Evolutionary conservation across 2,329 filamentous ascomycete species (phyloP).

Genomic region (Aspergillus phoenicis): DNA sequence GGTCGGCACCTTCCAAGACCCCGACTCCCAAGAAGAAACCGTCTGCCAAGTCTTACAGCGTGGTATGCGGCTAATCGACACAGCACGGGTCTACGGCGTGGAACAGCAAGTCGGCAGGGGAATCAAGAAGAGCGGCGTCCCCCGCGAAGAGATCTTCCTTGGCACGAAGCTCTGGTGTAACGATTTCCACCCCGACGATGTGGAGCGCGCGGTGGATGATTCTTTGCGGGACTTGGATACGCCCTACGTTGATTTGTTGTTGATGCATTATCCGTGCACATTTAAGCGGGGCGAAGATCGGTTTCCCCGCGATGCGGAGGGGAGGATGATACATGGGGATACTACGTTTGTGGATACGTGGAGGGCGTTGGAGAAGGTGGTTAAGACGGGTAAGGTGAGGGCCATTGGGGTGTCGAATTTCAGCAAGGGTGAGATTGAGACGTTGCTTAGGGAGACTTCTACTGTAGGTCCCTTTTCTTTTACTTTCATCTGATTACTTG

Average conservation of each 20-base stretch:
- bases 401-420: constrained; percentile 37
- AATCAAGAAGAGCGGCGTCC: constrained; percentile 63
- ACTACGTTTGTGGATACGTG: constrained; percentile 51
- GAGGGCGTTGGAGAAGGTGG: constrained; percentile 33
- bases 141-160: constrained; percentile 46
- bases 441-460: constrained; percentile 32
- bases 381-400: constrained; percentile 29
- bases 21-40: constrained; percentile 46
- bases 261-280: constrained; percentile 57
- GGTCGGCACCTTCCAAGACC: constrained; percentile 54
- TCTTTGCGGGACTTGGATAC: constrained; percentile 62
- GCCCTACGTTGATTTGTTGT: constrained; percentile 66
- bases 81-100: constrained; percentile 41
- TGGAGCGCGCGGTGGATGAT: constrained; percentile 60
- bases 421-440: constrained; percentile 33
- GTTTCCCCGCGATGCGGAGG: constrained; percentile 60
- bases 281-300: constrained; percentile 18
- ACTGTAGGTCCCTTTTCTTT: constrained; percentile 11
- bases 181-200: constrained; percentile 57
- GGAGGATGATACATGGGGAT: constrained; percentile 46
- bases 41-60: constrained; percentile 41
- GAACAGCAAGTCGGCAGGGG: constrained; percentile 64
- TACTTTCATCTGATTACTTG: constrained; percentile 28
- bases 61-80: constrained; percentile 43
- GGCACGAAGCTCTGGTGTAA: constrained; percentile 65